Evolutionary conservation across 345 rosid genomes (phyloP), one percentile per base, ranked within the genome.

Genomic region (Euclidium syriacum): DNA sequence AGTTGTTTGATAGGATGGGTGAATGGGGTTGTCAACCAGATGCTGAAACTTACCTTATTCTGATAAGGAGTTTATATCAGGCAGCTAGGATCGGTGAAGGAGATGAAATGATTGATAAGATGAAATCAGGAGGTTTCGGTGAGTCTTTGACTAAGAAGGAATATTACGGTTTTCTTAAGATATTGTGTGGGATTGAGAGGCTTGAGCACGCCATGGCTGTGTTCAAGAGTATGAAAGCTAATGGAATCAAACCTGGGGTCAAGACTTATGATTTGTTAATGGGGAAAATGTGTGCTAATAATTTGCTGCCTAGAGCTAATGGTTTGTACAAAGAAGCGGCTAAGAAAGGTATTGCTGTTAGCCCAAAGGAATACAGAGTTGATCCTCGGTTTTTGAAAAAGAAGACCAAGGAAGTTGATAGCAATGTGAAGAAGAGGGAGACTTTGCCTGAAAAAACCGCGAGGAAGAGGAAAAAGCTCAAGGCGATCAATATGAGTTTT

Each of bases 381-480:
- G 96, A 90, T 12, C 81, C 82, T 1, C 71, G 79, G 60, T 85
- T 63, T 64, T 48, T 80, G 78, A 87, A 84, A 68, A 90, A 84
- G 66, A 90, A 87, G 73, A 75, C 82, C 0, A 78, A 74, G 79
- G 81, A 65, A 24, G 84, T 66, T 44, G 70, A 71, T 17, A 78
- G 79, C 72, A 80, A 78, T 56, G 87, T 70, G 83, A 90, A 87
- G 73, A 90, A 85, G 83, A 78, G 97, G 59, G 96, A 87, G 81
- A 94, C 97, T 7, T 77, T 94, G 52, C 96, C 97, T 2, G 97
- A 94, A 81, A 94, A 94, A 82, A 87, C 81, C 63, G 96, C 90
- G 0, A 80, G 95, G 80, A 94, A 94, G 79, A 94, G 78, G 81
- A 83, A 77, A 38, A 82, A 86, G 5, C 86, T 87, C 5, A 90